Evolutionary conservation across 768 basidiomycete species (phyloP), one percentile per base, ranked within the genome.

Genomic region (Lentinula sp.): DNA sequence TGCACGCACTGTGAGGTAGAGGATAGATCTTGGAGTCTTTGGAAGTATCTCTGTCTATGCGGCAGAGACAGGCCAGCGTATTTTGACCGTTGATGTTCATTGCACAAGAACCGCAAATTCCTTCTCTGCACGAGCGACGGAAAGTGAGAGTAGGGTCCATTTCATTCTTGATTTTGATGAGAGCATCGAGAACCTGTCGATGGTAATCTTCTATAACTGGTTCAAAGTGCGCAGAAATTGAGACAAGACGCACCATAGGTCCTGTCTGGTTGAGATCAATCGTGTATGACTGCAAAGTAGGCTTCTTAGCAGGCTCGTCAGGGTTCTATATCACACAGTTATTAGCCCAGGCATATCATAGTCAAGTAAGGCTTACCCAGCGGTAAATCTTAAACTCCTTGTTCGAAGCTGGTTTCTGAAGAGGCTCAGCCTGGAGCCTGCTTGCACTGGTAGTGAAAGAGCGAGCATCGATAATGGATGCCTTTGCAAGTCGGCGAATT

Each of bases 151-250:
- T 98, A 2, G 96, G 91, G 77, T 98, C 97, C 32, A 96, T 70
- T 74, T 98, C 96, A 75, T 97, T 98, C 85, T 99, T 99, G 72
- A 99, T 98, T 78, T 98, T 98, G 78, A 98, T 97, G 67, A 95
- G 85, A 2, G 92, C 93, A 68, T 96, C 93, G 60, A 95, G 87
- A 57, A 95, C 74, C 88, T 88, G 61, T 21, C 23, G 43, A 28
- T 16, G 15, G 55, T 23, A 39, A 39, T 39, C 7, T 7, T 8
- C 43, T 16, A 16, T 37, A 49, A 34, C 18, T 39, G 21, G n/a
- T 23, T 5, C 18, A 16, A 8, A 57, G 13, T 18, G 7, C 32
- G 18, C 34, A 21, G 35, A 31, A 21, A 23, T 13, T 23, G 23
- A 23, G 13, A 18, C 39, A 39, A 52, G 15, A 70, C 78, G 58